Evolutionary conservation across 192 early-diverging fungal genomes (phyloP).

Genomic region (Gaertneriomyces semiglobifer): DNA sequence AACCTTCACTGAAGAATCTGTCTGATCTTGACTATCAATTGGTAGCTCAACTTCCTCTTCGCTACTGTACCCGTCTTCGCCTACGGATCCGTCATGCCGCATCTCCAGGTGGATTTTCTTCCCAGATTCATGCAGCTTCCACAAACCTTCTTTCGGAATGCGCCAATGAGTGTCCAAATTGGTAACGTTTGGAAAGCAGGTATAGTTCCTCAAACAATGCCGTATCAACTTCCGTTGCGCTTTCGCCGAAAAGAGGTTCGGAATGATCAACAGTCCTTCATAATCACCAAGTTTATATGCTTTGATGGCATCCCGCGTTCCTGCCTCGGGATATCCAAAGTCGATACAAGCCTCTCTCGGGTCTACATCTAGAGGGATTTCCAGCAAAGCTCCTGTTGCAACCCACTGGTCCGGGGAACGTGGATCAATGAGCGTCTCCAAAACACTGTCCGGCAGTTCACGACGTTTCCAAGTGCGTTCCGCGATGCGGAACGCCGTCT

Average conservation of each 20-base stretch:
- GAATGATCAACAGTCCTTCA: slow-evolving; percentile 77
- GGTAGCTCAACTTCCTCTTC: not conserved
- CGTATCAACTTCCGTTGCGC: slow-evolving; percentile 69
- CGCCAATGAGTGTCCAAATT: slow-evolving; percentile 88
- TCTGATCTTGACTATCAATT: not conserved
- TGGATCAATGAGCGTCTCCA: slow-evolving; percentile 20
- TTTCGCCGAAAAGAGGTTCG: slow-evolving; percentile 65
- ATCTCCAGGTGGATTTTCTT: not conserved
- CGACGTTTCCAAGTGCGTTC: slow-evolving; percentile 48
- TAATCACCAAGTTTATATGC: slow-evolving; percentile 40
- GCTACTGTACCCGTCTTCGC: slow-evolving; percentile 12
- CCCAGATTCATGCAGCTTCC: slow-evolving; percentile 49
- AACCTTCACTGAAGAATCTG: not conserved
- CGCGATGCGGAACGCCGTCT: slow-evolving; percentile 44
- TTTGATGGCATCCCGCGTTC: not conserved
- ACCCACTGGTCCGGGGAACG: not conserved
- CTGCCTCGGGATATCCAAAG: slow-evolving; percentile 1
- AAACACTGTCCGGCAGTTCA: slow-evolving; percentile 14
- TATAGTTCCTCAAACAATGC: slow-evolving; percentile 72
- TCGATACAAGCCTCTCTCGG: not conserved
- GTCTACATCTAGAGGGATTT: not conserved
- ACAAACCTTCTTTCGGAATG: slow-evolving; percentile 59
- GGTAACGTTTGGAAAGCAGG: slow-evolving; percentile 73
- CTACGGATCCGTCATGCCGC: slow-evolving; percentile 13
- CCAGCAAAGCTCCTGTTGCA: not conserved